These are phyloP conservation scores for Hygrophila difformis DNA, from an alignment of 257 asterid genomes.

Conservation along the genomic window DNA sequence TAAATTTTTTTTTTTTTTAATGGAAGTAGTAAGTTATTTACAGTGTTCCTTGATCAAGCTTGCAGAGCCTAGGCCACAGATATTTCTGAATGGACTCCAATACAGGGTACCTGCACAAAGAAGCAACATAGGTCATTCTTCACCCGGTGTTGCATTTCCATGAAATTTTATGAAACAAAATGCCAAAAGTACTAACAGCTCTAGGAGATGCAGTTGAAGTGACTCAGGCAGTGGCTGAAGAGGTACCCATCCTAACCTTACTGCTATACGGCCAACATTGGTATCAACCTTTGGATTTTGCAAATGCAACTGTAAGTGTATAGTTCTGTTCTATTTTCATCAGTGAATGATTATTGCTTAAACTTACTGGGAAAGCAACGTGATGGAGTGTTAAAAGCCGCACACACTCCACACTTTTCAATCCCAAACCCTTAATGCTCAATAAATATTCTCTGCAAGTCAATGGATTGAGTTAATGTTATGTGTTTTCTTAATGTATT, in stretches of 20 bases:
- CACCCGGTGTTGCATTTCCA: conserved; percentile 13
- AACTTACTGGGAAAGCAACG: conserved; percentile 95
- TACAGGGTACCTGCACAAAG: conserved; percentile 50
- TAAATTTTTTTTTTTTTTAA: conserved; percentile 7
- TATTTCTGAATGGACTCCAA: conserved; percentile 65
- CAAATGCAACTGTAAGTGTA: conserved; percentile 14
- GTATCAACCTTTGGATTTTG: conserved; percentile 66
- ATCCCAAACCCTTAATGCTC: conserved; percentile 91
- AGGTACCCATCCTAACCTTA: conserved; percentile 98
- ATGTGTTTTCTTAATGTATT: background rate
- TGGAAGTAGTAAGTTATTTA: conserved; percentile 12
- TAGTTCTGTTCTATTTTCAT: conserved; percentile 14
- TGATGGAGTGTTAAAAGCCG: conserved; percentile 97
- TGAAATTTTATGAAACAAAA: conserved; percentile 8
- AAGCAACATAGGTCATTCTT: conserved; percentile 19
- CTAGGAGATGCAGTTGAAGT: conserved; percentile 90
- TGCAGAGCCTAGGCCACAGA: conserved; percentile 68
- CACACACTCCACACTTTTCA: conserved; percentile 96
- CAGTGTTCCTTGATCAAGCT: conserved; percentile 64
- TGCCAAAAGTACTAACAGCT: conserved; percentile 54
- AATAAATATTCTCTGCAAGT: conserved; percentile 75
- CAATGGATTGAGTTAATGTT: conserved; percentile 11
- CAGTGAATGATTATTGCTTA: conserved; percentile 15
- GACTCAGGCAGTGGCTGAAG: conserved; percentile 98
- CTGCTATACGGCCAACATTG: conserved; percentile 97